Conservation (phyloP, 768 basidiomycete species). For the Tricholoma saponaceum region DNA sequence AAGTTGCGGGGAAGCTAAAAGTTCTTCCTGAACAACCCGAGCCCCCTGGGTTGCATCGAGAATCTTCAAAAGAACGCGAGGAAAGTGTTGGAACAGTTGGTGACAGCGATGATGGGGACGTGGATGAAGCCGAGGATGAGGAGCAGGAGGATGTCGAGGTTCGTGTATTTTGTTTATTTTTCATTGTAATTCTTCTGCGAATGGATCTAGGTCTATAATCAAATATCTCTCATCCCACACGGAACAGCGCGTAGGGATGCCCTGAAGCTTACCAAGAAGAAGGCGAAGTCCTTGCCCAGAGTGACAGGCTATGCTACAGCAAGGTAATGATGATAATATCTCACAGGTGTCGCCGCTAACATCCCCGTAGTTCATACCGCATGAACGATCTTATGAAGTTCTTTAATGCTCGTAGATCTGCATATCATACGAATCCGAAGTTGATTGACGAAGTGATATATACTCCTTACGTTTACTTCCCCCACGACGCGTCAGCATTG, state of each 20-base stretch:
- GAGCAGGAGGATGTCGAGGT: slow-evolving; percentile 58
- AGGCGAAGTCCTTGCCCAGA: slow-evolving; percentile 84
- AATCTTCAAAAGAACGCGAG: slow-evolving; percentile 34
- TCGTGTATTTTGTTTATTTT: slow-evolving; percentile 13
- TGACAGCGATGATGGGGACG: slow-evolving; percentile 72
- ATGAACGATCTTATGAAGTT: slow-evolving; percentile 87
- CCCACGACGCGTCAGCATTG: slow-evolving; percentile 25
- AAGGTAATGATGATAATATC: slow-evolving; percentile 44
- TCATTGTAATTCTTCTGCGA: not conserved
- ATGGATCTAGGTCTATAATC: slow-evolving; percentile 74
- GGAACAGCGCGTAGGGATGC: slow-evolving; percentile 93
- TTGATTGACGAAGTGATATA: slow-evolving; percentile 92
- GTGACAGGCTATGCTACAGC: slow-evolving; percentile 98
- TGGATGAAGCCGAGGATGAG: slow-evolving; percentile 57
- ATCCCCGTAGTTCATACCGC: slow-evolving; percentile 68
- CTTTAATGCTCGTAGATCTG: slow-evolving; percentile 74
- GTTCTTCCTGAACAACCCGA: slow-evolving; percentile 85
- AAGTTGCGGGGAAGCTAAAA: slow-evolving; percentile 82
- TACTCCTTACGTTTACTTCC: slow-evolving; percentile 84
- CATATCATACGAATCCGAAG: slow-evolving; percentile 84
- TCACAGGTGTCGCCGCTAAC: not conserved
- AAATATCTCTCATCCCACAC: slow-evolving; percentile 90
- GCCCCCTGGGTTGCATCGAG: slow-evolving; percentile 24
- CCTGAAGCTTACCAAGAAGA: slow-evolving; percentile 86
- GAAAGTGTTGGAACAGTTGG: slow-evolving; percentile 48